Evolutionary conservation across 2,329 filamentous ascomycete species (phyloP), one percentile per base, ranked within the genome.

Genomic region (Plectosphaerella sp.): DNA sequence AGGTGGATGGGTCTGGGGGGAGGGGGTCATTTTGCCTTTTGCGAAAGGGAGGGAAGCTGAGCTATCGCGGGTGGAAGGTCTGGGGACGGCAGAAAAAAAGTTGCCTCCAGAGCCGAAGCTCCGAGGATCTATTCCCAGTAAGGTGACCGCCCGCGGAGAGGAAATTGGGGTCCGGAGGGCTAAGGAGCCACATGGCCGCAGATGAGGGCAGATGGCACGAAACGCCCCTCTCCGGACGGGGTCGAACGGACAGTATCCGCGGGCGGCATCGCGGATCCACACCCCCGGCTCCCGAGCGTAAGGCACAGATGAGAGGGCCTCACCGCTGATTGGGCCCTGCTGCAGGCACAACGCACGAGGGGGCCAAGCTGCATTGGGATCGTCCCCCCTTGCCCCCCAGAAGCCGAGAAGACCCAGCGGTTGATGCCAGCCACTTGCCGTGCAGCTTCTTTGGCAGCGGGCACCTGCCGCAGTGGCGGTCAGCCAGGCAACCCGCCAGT

Each of bases 311-410:
- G 37, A 8, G 36, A 20, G 22, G 39, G 22, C 39, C 39, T 35
- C 37, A 41, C 48, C 48, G 48, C 48, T 49, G 48, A 49, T 49
- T 49, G 48, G 48, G 39, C 47, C 8, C n/a, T 15, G 22, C 22
- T 20, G 36, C 39, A 49, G 48, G 48, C 39, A 49, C 48, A n/a
- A 24, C 25, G 48, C 39, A 49, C 43, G 9, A 5, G 25, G 47
- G 22, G 25, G 48, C 48, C 48, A 49, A 43, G 48, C 39, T 35
- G 24, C 48, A 33, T 33, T 33, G 28, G 28, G 28, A 33, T 33
- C 28, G 28, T 33, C 28, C 28, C 11, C 28, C 28, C 22, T n/a
- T n/a, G n/a, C 22, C 22, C 22, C 22, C 22, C 22, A 22, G n/a
- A n/a, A n/a, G n/a, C n/a, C n/a, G n/a, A 14, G 36, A 28, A 25